phyloP scores from a whole-genome alignment of 2,329 filamentous ascomycete genomes.

The Apiospora aurea region DNA sequence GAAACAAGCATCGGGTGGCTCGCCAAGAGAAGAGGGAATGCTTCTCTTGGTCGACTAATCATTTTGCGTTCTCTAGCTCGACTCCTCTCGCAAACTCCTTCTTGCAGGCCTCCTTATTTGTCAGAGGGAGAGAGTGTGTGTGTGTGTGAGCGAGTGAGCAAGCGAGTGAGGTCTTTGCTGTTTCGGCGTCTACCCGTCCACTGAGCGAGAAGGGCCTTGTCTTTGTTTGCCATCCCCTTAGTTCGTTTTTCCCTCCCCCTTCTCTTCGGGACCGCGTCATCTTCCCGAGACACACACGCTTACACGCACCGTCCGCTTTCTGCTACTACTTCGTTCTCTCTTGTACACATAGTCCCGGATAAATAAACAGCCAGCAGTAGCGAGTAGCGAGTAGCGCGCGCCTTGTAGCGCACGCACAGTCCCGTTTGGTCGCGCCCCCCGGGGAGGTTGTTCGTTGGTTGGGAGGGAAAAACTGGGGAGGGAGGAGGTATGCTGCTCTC shows the following conservation, averaged over 20 bases:
- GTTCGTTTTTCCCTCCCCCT: background rate
- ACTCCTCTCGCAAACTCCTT: constrained; percentile 14
- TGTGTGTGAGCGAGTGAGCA: background rate
- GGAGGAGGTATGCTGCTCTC: background rate
- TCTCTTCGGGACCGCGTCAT: constrained; percentile 15
- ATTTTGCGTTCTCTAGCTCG: background rate
- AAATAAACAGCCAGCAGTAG: background rate
- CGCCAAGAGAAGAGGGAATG: background rate
- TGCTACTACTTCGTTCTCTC: constrained; percentile 3
- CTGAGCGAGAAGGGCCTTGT: background rate
- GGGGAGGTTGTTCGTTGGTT: background rate
- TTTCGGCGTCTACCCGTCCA: constrained; percentile 13
- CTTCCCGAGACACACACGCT: constrained; percentile 19
- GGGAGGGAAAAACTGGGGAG: background rate
- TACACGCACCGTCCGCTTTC: background rate
- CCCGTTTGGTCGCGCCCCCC: constrained; percentile 5
- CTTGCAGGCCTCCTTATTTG: background rate
- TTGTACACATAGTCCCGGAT: background rate
- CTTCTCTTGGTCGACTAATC: background rate
- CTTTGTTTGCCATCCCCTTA: constrained; percentile 7
- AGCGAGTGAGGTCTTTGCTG: background rate
- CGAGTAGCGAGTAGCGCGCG: background rate
- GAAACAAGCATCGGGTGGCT: background rate
- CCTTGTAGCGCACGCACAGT: constrained; percentile 6
- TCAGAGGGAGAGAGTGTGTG: background rate